Base-by-base conservation (phyloP, 768 basidiomycete species). In the Plicaturopsis crispa region DNA sequence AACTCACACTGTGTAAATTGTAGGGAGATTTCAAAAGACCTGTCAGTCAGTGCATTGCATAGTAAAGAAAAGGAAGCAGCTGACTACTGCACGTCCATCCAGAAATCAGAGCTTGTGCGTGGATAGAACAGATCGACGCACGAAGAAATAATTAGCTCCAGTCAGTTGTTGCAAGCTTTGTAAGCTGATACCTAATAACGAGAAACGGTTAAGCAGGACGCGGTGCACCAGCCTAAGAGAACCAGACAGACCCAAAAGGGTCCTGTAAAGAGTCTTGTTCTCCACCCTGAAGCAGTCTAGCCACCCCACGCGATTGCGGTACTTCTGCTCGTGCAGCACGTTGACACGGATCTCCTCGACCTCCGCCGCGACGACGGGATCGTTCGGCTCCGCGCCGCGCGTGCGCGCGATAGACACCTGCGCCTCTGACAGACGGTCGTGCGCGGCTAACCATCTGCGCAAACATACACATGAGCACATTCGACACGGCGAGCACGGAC, bases 111-210 rank as follows among this genome's bases (percentile, higher is more conserved):
- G n/a, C n/a, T n/a, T n/a, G n/a, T n/a, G n/a, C n/a, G n/a, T n/a
- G n/a, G n/a, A n/a, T n/a, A n/a, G n/a, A n/a, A n/a, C n/a, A n/a
- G n/a, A n/a, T n/a, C n/a, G n/a, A n/a, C n/a, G n/a, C n/a, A n/a
- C n/a, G n/a, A 78, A 79, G 60, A 80, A 80, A 52, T 78, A 80
- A 54, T 80, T 80, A 3, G 76, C 77, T 14, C 78, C 77, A 0
- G 78, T 84, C 24, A 85, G 69, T 53, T 86, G 83, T 52, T 86
- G 83, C 44, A 84, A 64, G 41, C 67, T 70, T 57, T 86, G 84
- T 14, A 88, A 58, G 2, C 65, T 55, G 72, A 82, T 82, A 34
- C 77, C 67, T 51, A 54, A n/a, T n/a, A n/a, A n/a, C n/a, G n/a
- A n/a, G n/a, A n/a, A n/a, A n/a, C n/a, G n/a, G n/a, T n/a, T n/a